Evolutionary conservation across 23 red algal species (phyloP), one percentile per base, ranked within the genome.

Genomic region (Gracilaria domingensis): DNA sequence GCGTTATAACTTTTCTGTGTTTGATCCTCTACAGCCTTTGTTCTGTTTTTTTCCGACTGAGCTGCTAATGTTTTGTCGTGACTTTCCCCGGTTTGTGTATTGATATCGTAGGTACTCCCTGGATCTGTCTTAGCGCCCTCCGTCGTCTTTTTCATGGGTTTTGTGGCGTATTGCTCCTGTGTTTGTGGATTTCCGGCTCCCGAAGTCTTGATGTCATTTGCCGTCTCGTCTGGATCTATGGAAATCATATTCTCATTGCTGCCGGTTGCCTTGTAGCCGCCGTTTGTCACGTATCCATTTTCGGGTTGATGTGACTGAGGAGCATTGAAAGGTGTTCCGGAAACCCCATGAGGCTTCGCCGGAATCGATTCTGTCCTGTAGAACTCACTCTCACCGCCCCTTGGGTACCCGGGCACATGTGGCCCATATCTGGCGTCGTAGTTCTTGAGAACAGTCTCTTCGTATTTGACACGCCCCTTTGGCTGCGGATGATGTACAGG

Each of bases 401-500:
- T 18, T 32, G 67, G 67, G 49, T 87, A 87, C 12, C 84, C 84
- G 17, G 65, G 24, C 39, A 87, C 84, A 60, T 87, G 84, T 53
- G 84, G 84, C 20, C 84, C 84, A 66, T 87, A 87, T 34, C 69
- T 76, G 38, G 84, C 64, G 35, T 87, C 84, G 53, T 87, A 87
- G 47, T 87, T 87, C 49, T 87, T 87, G 18, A 87, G 65, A 13
- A 87, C 67, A 23, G 66, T 87, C 55, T 87, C 84, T 49, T 87
- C 84, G 25, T 73, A 73, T 32, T 87, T 87, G 18, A 71, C 69
- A 18, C 67, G 65, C 13, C 84, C 64, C 62, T 75, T 71, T 30
- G 84, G 84, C 23, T 33, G 40, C 0, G 84, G 84, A 66, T 87
- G 84, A 33, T 87, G 26, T 7, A 24, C 66, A 57, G 84, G 84